These are phyloP conservation scores for Gonium pectorale DNA, from an alignment of 139 green algal genomes.

Conservation along the genomic window DNA sequence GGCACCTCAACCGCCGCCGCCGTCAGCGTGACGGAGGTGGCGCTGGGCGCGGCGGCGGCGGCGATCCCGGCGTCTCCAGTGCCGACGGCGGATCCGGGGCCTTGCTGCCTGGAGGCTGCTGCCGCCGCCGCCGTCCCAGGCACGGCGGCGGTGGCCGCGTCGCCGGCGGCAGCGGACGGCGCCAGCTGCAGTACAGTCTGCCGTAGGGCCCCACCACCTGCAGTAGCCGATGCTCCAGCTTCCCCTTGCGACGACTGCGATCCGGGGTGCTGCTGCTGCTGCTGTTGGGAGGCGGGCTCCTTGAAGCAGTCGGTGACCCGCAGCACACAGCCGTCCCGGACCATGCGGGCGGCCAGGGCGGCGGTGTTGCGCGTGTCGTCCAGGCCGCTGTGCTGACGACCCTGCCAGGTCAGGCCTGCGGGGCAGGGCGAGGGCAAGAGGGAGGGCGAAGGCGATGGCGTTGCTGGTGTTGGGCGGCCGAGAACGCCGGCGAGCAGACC, in stretches of 20 bases:
- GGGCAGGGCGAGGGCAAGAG: background rate
- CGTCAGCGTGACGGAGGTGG: background rate
- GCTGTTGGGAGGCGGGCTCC: too few relatives aligned
- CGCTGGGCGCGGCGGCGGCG: background rate
- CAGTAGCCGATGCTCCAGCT: background rate
- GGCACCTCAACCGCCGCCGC: background rate
- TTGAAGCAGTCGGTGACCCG: slow-evolving; percentile 47
- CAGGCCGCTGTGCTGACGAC: slow-evolving; percentile 65
- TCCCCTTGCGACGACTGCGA: background rate
- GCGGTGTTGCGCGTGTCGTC: slow-evolving; percentile 76
- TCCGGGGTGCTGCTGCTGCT: background rate
- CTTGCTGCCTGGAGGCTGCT: background rate
- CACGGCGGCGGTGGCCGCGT: too few relatives aligned
- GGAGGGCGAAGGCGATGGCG: background rate
- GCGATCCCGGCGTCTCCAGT: background rate
- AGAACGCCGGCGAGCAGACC: too few relatives aligned
- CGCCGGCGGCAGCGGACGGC: background rate
- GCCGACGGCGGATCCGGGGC: background rate
- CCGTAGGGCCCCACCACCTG: slow-evolving; percentile 14
- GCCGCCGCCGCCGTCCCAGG: background rate
- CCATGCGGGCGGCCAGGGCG: slow-evolving; percentile 51
- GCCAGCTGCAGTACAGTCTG: slow-evolving; percentile 16
- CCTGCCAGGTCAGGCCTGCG: slow-evolving; percentile 62
- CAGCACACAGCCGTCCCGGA: slow-evolving; percentile 59
- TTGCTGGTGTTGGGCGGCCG: too few relatives aligned